These are phyloP conservation scores for Diaporthe caulivora DNA, from an alignment of 2,329 filamentous ascomycete species.

Conservation along the genomic window DNA sequence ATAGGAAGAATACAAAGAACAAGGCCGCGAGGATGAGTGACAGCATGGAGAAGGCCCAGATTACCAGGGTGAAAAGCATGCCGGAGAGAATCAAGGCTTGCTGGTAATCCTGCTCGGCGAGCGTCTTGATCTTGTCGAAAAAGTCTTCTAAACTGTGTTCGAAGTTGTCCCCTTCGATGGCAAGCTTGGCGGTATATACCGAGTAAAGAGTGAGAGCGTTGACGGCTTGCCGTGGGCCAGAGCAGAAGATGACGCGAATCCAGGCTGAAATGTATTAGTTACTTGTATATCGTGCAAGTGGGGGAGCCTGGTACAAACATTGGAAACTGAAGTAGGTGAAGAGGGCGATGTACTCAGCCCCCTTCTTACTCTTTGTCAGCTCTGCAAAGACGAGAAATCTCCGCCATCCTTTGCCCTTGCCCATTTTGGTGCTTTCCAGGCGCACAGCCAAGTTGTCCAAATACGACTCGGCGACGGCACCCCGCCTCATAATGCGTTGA, in stretches of 20 bases:
- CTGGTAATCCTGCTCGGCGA: constrained; percentile 79
- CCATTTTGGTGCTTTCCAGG: constrained; percentile 84
- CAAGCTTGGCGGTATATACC: constrained; percentile 81
- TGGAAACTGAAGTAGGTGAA: constrained; percentile 89
- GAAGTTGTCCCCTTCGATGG: constrained; percentile 68
- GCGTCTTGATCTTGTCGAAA: constrained; percentile 81
- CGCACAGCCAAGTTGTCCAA: constrained; percentile 88
- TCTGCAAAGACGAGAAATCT: constrained; percentile 94
- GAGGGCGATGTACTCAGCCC: constrained; percentile 88
- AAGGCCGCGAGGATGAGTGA: constrained; percentile 80
- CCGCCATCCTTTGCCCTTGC: constrained; percentile 82
- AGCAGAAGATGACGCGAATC: constrained; percentile 89
- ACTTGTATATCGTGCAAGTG: no score
- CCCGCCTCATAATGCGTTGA: constrained; percentile 82
- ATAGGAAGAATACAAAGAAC: constrained; percentile 90
- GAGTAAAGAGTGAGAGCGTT: constrained; percentile 91
- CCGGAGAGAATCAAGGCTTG: constrained; percentile 87
- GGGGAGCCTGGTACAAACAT: constrained; percentile 53
- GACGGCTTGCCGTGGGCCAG: constrained; percentile 90
- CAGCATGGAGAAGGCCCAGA: constrained; percentile 88
- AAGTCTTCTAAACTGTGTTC: constrained; percentile 79
- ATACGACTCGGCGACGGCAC: constrained; percentile 91
- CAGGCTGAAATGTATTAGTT: constrained; percentile 69
- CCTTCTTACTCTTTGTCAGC: constrained; percentile 91
- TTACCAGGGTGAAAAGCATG: constrained; percentile 91